phyloP scores from a whole-genome alignment of 371 early-diverging fungal species.

The Paraphysoderma sedebokerense region DNA sequence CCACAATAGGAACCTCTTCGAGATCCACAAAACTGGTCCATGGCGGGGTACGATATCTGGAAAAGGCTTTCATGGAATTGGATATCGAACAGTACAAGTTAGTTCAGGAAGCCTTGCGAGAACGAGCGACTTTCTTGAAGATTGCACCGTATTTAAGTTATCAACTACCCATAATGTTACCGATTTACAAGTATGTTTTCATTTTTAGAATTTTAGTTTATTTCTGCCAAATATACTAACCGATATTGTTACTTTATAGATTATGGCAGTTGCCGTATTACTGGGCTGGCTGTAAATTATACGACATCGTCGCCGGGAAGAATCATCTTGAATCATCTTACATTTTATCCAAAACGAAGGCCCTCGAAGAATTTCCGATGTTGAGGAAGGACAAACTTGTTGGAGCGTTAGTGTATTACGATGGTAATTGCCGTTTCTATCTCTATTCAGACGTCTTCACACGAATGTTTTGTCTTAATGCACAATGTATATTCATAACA shows the following conservation, averaged over 20 bases:
- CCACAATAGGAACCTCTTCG: slow-evolving; percentile 65
- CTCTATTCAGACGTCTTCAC: not conserved
- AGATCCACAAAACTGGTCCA: slow-evolving; percentile 97
- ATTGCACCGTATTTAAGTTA: slow-evolving; percentile 92
- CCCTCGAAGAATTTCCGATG: slow-evolving; percentile 90
- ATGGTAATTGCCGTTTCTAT: no score
- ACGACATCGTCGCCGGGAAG: slow-evolving; percentile 85
- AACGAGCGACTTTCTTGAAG: slow-evolving; percentile 84
- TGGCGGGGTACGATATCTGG: slow-evolving; percentile 98
- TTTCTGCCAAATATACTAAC: not conserved
- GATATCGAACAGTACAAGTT: slow-evolving; percentile 95
- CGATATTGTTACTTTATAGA: no score
- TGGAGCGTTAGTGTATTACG: slow-evolving; percentile 95
- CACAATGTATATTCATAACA: not conserved
- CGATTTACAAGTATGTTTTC: slow-evolving; percentile 55
- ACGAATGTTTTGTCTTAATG: not conserved
- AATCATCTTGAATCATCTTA: slow-evolving; percentile 78
- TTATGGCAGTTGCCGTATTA: slow-evolving; percentile 96
- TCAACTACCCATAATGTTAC: slow-evolving; percentile 91
- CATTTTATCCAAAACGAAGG: slow-evolving; percentile 66
- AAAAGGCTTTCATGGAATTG: slow-evolving; percentile 90
- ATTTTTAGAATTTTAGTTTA: not conserved
- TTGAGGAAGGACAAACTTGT: slow-evolving; percentile 74
- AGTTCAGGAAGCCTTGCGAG: slow-evolving; percentile 92
- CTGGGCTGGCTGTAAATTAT: slow-evolving; percentile 90